Percentiles rank a stretch among this genome's conserved stretches.
These are phyloP conservation scores for Cenococcum geophilum DNA, from an alignment of 495 filamentous ascomycete species.

Conservation along the genomic window DNA sequence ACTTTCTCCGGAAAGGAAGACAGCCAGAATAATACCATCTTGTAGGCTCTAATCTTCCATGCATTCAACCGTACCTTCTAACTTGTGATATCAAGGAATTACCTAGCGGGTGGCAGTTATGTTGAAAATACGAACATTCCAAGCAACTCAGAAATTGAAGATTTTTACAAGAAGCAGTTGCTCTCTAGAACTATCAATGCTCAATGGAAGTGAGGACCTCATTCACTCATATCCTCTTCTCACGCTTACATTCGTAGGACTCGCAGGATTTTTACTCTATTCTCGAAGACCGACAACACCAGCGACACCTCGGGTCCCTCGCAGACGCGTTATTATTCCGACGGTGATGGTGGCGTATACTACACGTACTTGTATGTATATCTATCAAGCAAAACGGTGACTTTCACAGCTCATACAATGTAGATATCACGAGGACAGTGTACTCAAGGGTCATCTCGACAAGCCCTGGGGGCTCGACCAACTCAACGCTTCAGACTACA, in stretches of 20 bases:
- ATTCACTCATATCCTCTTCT: neutral
- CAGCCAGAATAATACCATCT: conserved; percentile 5
- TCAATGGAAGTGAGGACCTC: conserved; percentile 6
- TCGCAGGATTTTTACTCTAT: conserved; percentile 5
- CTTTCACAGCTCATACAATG: neutral
- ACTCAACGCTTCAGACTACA: neutral
- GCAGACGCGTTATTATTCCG: conserved; percentile 5
- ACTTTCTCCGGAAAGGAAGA: conserved; percentile 6
- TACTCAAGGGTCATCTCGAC: conserved; percentile 6
- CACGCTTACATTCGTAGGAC: neutral
- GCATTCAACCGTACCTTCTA: neutral
- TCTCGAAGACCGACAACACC: conserved; percentile 7
- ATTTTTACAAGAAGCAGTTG: conserved; percentile 18
- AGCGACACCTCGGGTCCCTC: conserved; percentile 3
- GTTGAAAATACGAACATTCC: conserved; percentile 10
- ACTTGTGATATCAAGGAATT: conserved; percentile 3
- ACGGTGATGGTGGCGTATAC: conserved; percentile 8
- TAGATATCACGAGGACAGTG: conserved; percentile 1
- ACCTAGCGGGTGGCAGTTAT: conserved; percentile 6
- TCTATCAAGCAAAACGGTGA: neutral
- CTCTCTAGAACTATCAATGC: conserved; percentile 10
- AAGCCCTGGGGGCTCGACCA: conserved; percentile 7
- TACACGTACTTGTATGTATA: conserved; percentile 8
- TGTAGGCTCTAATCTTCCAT: neutral
- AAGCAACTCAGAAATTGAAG: conserved; percentile 9